Conservation (phyloP, 2,329 filamentous ascomycete genomes). For the Calonectria pteridis region DNA sequence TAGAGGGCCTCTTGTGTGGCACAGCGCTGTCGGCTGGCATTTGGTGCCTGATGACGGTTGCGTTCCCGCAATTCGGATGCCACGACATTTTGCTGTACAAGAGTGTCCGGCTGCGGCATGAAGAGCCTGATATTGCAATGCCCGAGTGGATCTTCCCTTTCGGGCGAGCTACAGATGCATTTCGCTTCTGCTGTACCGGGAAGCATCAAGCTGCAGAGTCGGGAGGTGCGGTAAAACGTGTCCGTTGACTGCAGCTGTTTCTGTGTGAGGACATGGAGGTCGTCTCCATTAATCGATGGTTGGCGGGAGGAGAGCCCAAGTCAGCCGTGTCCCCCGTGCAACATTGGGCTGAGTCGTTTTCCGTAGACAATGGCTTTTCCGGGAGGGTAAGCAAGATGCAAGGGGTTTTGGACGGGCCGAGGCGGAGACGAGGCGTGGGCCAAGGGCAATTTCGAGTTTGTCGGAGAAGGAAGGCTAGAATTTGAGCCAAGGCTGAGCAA, state of each 20-base stretch:
- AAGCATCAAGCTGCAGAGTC: not conserved
- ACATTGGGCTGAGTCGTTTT: not conserved
- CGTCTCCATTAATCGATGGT: too few relatives aligned
- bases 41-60: not conserved
- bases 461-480: not conserved
- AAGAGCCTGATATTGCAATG: not conserved
- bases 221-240: not conserved
- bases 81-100: not conserved
- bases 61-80: not conserved
- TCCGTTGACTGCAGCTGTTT: not conserved
- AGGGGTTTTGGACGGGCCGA: constrained; percentile 33
- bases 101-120: not conserved
- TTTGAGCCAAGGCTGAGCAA: not conserved
- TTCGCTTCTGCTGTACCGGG: not conserved
- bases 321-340: not conserved
- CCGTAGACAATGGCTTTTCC: not conserved
- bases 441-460: constrained; percentile 4
- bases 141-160: not conserved
- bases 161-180: not conserved
- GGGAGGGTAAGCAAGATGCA: constrained; percentile 19
- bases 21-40: not conserved
- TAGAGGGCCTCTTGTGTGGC: not conserved
- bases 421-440: constrained; percentile 32
- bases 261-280: not conserved
- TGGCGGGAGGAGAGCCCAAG: not conserved